Evolutionary conservation across 345 rosid genomes (phyloP).

Genomic region (Cardamine occulta): DNA sequence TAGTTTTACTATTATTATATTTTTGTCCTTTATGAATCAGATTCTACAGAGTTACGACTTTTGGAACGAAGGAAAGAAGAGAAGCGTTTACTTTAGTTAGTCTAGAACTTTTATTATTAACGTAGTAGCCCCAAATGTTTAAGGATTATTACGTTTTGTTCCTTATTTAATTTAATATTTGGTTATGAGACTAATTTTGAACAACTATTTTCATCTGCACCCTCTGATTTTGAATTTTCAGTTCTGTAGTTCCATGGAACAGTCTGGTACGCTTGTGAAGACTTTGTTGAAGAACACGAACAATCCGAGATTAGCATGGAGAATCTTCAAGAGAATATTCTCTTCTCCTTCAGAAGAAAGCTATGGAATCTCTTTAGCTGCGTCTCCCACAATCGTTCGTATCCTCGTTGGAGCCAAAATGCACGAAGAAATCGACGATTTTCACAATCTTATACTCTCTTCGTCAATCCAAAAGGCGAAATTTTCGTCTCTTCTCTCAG

Average conservation of each 20-base stretch:
- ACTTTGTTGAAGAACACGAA: constrained; percentile 64
- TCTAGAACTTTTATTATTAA: neutral
- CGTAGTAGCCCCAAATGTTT: neutral
- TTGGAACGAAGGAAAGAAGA: neutral
- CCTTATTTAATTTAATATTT: neutral
- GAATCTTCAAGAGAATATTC: constrained; percentile 70
- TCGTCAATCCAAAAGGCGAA: constrained; percentile 36
- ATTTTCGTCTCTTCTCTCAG: constrained; percentile 51
- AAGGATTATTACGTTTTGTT: neutral
- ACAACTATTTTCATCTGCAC: neutral
- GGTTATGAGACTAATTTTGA: neutral
- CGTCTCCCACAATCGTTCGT: constrained; percentile 62
- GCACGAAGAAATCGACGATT: constrained; percentile 67
- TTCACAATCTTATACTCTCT: constrained; percentile 58
- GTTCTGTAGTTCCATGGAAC: constrained; percentile 52
- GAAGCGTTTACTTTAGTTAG: constrained; percentile 24
- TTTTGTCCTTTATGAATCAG: neutral
- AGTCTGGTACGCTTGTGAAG: constrained; percentile 54
- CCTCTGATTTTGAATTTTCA: neutral
- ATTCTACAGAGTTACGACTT: neutral
- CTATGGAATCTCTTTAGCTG: constrained; percentile 35
- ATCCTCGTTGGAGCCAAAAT: constrained; percentile 68
- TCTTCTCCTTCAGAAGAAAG: constrained; percentile 50
- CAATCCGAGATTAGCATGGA: constrained; percentile 86
- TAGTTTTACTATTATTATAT: neutral